A percentile compares a stretch with the other conserved stretches of the same genome.
Evolutionary conservation across 1,284 basidiomycete genomes (phyloP).

Genomic region (Cutaneotrichosporon dermatis): DNA sequence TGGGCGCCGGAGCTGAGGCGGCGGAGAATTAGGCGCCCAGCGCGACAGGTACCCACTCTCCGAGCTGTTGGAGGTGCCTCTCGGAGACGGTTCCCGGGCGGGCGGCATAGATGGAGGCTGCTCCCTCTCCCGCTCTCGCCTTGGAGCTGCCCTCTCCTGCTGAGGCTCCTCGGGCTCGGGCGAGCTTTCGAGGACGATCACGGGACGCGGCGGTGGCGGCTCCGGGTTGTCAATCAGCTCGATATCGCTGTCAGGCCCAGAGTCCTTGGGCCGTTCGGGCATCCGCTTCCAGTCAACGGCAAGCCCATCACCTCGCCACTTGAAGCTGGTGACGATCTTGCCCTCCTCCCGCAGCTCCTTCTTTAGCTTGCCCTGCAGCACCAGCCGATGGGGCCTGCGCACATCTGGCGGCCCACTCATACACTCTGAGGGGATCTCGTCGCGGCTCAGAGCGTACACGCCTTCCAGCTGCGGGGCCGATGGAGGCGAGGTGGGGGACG

Average conservation of each 20-base stretch:
- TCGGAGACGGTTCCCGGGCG: background rate
- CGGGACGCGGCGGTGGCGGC: background rate
- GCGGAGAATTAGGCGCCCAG: background rate
- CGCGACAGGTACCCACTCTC: background rate
- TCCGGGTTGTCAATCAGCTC: background rate
- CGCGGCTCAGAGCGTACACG: background rate
- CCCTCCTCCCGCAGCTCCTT: background rate
- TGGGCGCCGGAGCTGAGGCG: background rate
- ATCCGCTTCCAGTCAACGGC: constrained; percentile 6
- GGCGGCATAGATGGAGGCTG: too few relatives aligned
- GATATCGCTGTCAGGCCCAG: background rate
- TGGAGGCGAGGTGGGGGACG: background rate
- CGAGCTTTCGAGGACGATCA: background rate
- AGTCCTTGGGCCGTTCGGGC: too few relatives aligned
- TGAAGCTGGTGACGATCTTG: background rate
- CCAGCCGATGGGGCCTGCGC: background rate
- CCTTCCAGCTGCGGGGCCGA: background rate
- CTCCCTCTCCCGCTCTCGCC: too few relatives aligned
- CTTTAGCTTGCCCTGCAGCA: background rate
- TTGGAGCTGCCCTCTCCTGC: too few relatives aligned
- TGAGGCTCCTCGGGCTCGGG: background rate
- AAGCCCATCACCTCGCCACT: constrained; percentile 9
- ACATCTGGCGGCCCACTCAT: background rate
- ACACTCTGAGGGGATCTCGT: background rate
- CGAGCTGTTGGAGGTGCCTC: background rate